These are phyloP conservation scores for Obba rivulosa DNA, from an alignment of 768 basidiomycete species.

Conservation along the genomic window DNA sequence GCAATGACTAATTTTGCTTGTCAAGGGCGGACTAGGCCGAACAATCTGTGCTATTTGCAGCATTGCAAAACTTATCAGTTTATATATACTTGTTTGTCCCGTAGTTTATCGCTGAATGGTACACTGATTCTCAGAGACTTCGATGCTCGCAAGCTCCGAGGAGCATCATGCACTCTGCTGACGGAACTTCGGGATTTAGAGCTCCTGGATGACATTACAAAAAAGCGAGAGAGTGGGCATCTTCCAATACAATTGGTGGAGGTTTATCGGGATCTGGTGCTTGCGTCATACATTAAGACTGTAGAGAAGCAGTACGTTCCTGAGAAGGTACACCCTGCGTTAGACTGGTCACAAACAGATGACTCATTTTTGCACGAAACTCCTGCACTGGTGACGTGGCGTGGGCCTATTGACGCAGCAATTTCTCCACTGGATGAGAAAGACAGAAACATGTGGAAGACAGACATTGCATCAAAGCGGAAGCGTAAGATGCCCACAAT, in stretches of 20 bases:
- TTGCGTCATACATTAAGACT: background rate
- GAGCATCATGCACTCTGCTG: too few species aligned
- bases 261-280: constrained; percentile 9
- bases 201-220: too few species aligned
- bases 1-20: constrained; percentile 19
- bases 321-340: background rate
- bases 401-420: background rate
- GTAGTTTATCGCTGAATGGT: constrained; percentile 8
- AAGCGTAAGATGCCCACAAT: background rate
- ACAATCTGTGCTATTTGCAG: constrained; percentile 13
- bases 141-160: too few species aligned
- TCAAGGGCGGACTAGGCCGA: constrained; percentile 16
- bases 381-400: background rate
- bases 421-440: too few species aligned
- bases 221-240: background rate
- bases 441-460: background rate
- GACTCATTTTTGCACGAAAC: background rate
- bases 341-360: constrained; percentile 1
- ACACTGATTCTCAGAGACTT: constrained; percentile 13
- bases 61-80: constrained; percentile 11
- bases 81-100: constrained; percentile 18
- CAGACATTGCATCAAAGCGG: background rate
- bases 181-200: too few species aligned
- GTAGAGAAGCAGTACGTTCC: background rate
- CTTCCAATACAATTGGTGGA: background rate